Evolutionary conservation across 495 filamentous ascomycete species (phyloP).

Genomic region (Echria macrotheca): DNA sequence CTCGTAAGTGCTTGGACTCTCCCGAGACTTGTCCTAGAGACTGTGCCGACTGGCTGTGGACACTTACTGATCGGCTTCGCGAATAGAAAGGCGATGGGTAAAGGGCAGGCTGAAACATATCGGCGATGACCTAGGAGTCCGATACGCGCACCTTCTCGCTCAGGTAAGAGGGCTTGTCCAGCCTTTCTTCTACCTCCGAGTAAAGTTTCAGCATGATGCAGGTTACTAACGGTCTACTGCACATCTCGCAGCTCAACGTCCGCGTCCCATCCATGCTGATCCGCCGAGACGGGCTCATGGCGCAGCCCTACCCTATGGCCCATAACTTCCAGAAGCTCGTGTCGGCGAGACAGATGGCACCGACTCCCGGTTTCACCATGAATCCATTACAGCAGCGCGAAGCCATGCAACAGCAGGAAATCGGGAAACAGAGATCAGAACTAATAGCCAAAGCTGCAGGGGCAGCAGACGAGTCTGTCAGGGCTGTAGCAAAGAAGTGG

Average conservation of each 20-base stretch:
- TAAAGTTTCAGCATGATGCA: not conserved
- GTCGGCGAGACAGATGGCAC: constrained; percentile 13
- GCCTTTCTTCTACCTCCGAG: not conserved
- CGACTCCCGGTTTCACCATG: constrained; percentile 21
- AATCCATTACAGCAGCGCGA: constrained; percentile 36
- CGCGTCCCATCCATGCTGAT: constrained; percentile 51
- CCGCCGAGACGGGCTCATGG: constrained; percentile 39
- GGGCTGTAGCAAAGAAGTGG: constrained; percentile 9
- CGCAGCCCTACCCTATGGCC: constrained; percentile 25
- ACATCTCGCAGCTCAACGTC: constrained; percentile 32
- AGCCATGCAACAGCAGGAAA: constrained; percentile 32
- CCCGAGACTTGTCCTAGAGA: too few species aligned
- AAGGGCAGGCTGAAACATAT: constrained; percentile 42
- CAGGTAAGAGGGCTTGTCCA: constrained; percentile 26
- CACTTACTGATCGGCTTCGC: constrained; percentile 2
- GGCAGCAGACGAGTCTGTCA: constrained; percentile 12
- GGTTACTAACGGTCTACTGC: not conserved
- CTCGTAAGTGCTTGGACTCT: constrained; percentile 20
- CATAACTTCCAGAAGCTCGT: constrained; percentile 30
- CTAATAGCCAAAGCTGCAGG: constrained; percentile 32
- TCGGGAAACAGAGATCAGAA: constrained; percentile 30
- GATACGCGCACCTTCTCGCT: constrained; percentile 42
- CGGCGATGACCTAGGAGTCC: constrained; percentile 41
- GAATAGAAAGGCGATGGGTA: constrained; percentile 38
- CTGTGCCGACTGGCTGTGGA: too few species aligned